Evolutionary conservation across 257 asterid genomes (phyloP).

Genomic region (Mitragyna speciosa): DNA sequence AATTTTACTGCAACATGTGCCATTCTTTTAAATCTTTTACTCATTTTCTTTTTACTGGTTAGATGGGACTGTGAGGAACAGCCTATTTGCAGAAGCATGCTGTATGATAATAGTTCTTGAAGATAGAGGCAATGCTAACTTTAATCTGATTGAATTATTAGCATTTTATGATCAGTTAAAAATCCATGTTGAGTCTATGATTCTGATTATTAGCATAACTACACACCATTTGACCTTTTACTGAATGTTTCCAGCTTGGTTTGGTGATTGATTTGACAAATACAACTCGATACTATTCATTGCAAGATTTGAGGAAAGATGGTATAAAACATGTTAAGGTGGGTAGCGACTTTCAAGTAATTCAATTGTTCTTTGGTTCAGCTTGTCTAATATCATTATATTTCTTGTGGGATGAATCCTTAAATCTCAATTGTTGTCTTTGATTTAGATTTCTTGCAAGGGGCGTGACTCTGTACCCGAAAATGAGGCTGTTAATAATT

Average conservation of each 20-base stretch:
- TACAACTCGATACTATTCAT: conserved; percentile 76
- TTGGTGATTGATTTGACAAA: conserved; percentile 97
- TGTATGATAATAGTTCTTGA: neutral
- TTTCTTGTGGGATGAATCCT: neutral
- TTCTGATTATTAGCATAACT: conserved; percentile 7
- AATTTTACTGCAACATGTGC: neutral
- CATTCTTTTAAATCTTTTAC: neutral
- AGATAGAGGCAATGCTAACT: neutral
- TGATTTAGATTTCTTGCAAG: conserved; percentile 81
- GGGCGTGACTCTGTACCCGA: conserved; percentile 99
- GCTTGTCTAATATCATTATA: neutral
- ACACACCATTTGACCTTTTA: conserved; percentile 23
- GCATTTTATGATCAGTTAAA: neutral
- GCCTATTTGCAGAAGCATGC: neutral
- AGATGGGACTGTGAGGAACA: neutral
- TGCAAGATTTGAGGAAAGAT: conserved; percentile 67
- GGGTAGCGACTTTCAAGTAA: conserved; percentile 14
- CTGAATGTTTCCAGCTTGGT: conserved; percentile 70
- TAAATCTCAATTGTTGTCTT: conserved; percentile 13
- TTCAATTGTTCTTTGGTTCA: neutral
- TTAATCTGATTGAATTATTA: neutral
- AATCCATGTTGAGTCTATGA: neutral
- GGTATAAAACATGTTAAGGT: conserved; percentile 97
- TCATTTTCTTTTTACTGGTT: neutral
- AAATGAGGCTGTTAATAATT: conserved; percentile 76